Base-by-base conservation (phyloP, 1,284 basidiomycete species). In the Tetrapyrgos nigripes region DNA sequence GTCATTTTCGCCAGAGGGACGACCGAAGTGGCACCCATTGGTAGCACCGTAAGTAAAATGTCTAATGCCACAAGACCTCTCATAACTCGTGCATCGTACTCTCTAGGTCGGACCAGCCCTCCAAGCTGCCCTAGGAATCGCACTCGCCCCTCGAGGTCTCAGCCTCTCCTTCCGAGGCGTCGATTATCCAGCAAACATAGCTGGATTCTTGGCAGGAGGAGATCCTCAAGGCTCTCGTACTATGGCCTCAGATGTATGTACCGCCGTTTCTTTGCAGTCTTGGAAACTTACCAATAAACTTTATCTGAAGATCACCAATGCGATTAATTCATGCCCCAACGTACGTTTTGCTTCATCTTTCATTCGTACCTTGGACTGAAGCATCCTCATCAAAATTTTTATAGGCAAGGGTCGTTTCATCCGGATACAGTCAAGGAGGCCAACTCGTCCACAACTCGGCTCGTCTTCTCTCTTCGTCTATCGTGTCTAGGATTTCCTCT, bases 1-100 rank as follows among this genome's bases (percentile, higher is more conserved):
- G 55, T 57, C 1, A 17, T 58, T 29, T 58, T 53, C 21, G 50
- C 50, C 28, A 19, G 57, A 23, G 57, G 57, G 23, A 58, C 57
- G 6, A 53, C 51, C 19, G 57, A 58, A 47, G 43, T 51, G 17
- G 57, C 50, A 13, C 50, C 50, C 35, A 53, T 58, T 23, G 57
- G 57, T 23, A 48, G 37, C 26, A 26, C 35, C 48, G 48, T 50
- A n/a, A 50, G 48, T 50, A 13, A 9, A 11, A 48, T 5, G 24
- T 23, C 14, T 5, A 21, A 8, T 13, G 48, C 27, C 19, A 19
- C n/a, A 6, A 11, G 48, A 21, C 27, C 27, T 31, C 6, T 29
- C 27, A 31, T 31, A 10, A 13, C n/a, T n/a, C n/a, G n/a, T n/a
- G n/a, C n/a, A n/a, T n/a, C n/a, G n/a, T n/a, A n/a, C n/a, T n/a